Evolutionary conservation across 805 yeast genomes (phyloP).

Genomic region (Myxozyma lipomycoides): DNA sequence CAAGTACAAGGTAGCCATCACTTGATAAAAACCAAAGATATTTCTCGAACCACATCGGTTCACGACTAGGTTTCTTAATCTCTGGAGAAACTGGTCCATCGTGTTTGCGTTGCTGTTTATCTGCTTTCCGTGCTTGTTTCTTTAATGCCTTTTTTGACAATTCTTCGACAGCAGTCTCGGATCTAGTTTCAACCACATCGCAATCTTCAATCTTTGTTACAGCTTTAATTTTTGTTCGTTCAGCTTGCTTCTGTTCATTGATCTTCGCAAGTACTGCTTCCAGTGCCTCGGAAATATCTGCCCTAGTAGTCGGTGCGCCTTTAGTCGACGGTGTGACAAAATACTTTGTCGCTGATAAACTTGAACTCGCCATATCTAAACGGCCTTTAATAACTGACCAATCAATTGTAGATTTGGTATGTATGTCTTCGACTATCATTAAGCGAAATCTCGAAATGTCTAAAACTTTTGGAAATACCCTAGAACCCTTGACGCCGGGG

Average conservation of each 20-base stretch:
- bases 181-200: background rate
- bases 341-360: constrained; percentile 9
- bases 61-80: background rate
- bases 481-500: too few species aligned
- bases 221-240: background rate
- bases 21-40: constrained; percentile 90
- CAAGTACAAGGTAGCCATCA: constrained; percentile 80
- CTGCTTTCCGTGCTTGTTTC: constrained; percentile 17
- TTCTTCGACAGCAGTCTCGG: background rate
- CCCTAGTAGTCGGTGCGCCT: constrained; percentile 21
- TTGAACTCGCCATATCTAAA: too few species aligned
- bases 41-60: constrained; percentile 88
- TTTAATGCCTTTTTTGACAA: constrained; percentile 14
- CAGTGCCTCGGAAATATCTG: constrained; percentile 22
- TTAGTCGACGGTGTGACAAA: constrained; percentile 2
- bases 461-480: too few species aligned
- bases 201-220: background rate
- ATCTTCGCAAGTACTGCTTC: constrained; percentile 14
- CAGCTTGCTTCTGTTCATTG: background rate
- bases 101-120: constrained; percentile 10
- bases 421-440: too few species aligned
- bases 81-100: background rate
- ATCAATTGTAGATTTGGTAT: too few species aligned
- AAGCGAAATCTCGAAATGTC: too few species aligned
- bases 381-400: too few species aligned